These are phyloP conservation scores for Mucor indicus DNA, from an alignment of 371 early-diverging fungal species.

Conservation along the genomic window DNA sequence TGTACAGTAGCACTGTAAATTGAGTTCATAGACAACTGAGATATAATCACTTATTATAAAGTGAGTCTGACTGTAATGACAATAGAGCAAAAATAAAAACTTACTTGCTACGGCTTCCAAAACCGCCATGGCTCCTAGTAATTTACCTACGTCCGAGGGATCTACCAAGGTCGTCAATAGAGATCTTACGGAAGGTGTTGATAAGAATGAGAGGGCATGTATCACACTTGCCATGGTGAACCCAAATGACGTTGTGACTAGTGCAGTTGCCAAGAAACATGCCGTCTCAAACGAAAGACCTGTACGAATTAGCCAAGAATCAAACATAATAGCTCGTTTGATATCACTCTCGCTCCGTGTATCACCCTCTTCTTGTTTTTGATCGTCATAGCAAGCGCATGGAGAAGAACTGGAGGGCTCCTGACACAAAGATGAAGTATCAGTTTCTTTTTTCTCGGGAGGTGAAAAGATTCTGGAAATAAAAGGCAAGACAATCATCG, in stretches of 20 bases:
- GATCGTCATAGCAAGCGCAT: background rate
- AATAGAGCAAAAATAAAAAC: slow-evolving; percentile 7
- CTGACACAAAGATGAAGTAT: background rate
- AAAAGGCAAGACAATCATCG: slow-evolving; percentile 27
- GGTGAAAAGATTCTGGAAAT: slow-evolving; percentile 22
- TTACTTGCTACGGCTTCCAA: slow-evolving; percentile 49
- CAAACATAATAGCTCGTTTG: slow-evolving; percentile 22
- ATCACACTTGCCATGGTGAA: slow-evolving; percentile 27
- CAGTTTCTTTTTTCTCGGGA: background rate
- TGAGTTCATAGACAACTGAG: slow-evolving; percentile 31
- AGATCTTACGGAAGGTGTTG: slow-evolving; percentile 38
- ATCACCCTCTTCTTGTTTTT: background rate
- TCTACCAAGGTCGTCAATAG: slow-evolving; percentile 41
- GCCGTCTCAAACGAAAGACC: slow-evolving; percentile 34
- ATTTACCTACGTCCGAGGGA: slow-evolving; percentile 47
- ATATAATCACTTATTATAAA: slow-evolving; percentile 25
- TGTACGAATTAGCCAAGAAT: slow-evolving; percentile 44
- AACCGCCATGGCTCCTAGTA: slow-evolving; percentile 46
- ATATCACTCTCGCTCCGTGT: background rate
- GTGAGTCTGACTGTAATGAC: background rate
- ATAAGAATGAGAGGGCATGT: slow-evolving; percentile 31
- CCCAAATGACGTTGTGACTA: slow-evolving; percentile 18
- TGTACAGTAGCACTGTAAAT: slow-evolving; percentile 48
- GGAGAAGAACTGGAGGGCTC: background rate
- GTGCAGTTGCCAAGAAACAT: slow-evolving; percentile 27